phyloP scores from a whole-genome alignment of 805 yeast species.

The Candida chauliodis region DNA sequence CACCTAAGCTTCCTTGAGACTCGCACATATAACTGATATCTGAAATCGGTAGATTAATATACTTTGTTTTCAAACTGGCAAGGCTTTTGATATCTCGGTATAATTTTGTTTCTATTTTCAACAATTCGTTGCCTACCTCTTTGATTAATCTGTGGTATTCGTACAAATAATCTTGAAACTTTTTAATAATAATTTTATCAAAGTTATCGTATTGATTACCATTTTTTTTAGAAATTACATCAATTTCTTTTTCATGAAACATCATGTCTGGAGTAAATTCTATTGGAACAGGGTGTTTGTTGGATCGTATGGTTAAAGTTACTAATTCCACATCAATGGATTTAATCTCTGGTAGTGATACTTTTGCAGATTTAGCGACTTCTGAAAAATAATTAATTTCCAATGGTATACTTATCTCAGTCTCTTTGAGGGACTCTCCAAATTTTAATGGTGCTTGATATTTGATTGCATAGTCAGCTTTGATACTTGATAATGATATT shows the following conservation, averaged over 20 bases:
- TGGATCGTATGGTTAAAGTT: slow-evolving; percentile 31
- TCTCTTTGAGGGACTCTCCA: slow-evolving; percentile 15
- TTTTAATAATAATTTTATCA: slow-evolving; percentile 29
- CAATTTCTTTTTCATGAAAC: slow-evolving; percentile 31
- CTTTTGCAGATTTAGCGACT: slow-evolving; percentile 1
- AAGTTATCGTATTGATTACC: slow-evolving; percentile 23
- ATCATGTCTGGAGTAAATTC: slow-evolving; percentile 40
- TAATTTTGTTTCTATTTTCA: slow-evolving; percentile 32
- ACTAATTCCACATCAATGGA: slow-evolving; percentile 31
- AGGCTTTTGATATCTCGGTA: slow-evolving; percentile 34
- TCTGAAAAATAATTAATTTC: slow-evolving; percentile 14
- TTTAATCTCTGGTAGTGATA: slow-evolving; percentile 30
- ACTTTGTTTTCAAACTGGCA: slow-evolving; percentile 33
- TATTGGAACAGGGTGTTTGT: slow-evolving; percentile 34
- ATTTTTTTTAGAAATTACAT: slow-evolving; percentile 12
- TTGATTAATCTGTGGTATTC: slow-evolving; percentile 27
- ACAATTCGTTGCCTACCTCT: slow-evolving; percentile 30
- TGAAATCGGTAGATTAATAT: slow-evolving; percentile 25
- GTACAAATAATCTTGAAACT: slow-evolving; percentile 25
- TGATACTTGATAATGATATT: slow-evolving; percentile 34
- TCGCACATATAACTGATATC: slow-evolving; percentile 15
- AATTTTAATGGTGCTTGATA: slow-evolving; percentile 33
- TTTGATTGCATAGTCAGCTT: slow-evolving; percentile 20
- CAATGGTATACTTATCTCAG: slow-evolving; percentile 25
- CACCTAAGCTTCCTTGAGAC: slow-evolving; percentile 15